Base-by-base conservation (phyloP, 768 basidiomycete genomes). In the Gloeostereum incarnatum region DNA sequence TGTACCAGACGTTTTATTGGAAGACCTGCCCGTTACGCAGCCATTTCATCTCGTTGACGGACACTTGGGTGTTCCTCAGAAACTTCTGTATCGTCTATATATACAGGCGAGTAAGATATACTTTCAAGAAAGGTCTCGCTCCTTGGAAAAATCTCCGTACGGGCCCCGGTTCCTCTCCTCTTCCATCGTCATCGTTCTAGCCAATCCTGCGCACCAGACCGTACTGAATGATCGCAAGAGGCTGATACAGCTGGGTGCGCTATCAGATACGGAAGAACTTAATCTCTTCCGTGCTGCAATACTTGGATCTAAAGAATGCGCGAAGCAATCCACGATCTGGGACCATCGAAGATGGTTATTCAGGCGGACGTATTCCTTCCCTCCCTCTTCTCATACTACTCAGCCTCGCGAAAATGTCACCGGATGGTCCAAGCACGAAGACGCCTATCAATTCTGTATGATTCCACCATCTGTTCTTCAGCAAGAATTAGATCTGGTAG, bases 241-340 rank as follows among this genome's bases (percentile, higher is more conserved):
- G 13, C 65, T 81, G 17, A 58, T 81, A 14, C 45, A 49, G n/a
- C 41, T 45, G 2, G 59, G 58, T 2, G 8, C 47, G 4, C 51
- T 75, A 13, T 53, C 65, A 23, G 50, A 64, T 6, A 41, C 52
- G n/a, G 43, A 54, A 23, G 82, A 86, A 45, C 59, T 85, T 19
- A 43, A 40, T 17, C 68, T 69, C 35, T 56, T 66, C 23, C 62
- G 61, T 22, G 55, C 61, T 17, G 62, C 75, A 18, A 55, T 80
- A 29, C 61, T 71, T 21, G 69, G 73, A 17, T 66, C 66, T 30
- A 66, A 59, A 4, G 69, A 76, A 18, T 71, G 66, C 47, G 68
- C 73, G 17, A 86, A 83, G 56, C 71, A 81, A 47, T 75, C 77
- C 1, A 67, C 77, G 19, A 48, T 83, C 19, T 86, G 83, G 83